phyloP scores from a whole-genome alignment of 139 green algal species.

The Tetraselmis striata region DNA sequence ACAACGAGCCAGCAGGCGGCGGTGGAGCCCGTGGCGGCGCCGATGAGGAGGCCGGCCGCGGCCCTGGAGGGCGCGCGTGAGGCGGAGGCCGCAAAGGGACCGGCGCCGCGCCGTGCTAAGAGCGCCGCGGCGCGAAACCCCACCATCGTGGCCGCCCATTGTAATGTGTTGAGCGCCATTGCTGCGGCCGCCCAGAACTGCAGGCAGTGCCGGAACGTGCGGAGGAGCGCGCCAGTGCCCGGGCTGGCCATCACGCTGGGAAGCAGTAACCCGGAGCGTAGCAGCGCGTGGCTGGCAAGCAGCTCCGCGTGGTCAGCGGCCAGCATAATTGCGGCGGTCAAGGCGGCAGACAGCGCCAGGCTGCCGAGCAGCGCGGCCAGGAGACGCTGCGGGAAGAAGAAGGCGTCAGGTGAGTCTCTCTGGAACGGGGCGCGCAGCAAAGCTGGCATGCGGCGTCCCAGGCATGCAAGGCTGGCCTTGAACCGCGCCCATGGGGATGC shows the following conservation, averaged over 20 bases:
- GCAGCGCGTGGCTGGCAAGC: background rate
- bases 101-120: too few species aligned
- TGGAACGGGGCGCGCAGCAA: too few species aligned
- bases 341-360: background rate
- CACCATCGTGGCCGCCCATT: background rate
- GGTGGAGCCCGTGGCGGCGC: background rate
- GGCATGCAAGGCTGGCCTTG: too few species aligned
- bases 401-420: too few species aligned
- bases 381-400: background rate
- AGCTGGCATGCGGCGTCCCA: background rate
- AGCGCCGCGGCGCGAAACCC: background rate
- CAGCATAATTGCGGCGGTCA: background rate
- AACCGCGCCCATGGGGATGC: background rate
- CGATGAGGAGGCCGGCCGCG: background rate
- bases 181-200: background rate
- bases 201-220: background rate
- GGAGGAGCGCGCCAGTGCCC: too few species aligned
- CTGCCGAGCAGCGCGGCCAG: background rate
- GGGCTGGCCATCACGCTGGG: too few species aligned
- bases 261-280: too few species aligned
- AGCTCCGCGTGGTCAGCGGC: background rate
- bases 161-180: background rate
- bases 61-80: too few species aligned
- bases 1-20: background rate
- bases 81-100: background rate